phyloP scores from a whole-genome alignment of 2,329 filamentous ascomycete genomes.

The Fusarium gaditjirri region DNA sequence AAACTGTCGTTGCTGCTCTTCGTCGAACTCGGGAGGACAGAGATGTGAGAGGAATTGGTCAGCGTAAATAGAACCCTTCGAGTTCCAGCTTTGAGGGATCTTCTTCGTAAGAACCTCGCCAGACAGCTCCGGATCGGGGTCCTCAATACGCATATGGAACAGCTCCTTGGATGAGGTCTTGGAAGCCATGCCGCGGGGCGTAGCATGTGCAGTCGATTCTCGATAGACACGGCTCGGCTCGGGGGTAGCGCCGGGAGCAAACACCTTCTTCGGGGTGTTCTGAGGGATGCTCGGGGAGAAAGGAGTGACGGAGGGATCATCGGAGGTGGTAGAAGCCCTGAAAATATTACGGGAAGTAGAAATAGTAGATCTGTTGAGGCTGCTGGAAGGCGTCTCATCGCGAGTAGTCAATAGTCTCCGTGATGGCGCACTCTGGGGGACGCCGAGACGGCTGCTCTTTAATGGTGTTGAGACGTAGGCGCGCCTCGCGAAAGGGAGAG shows the following conservation, averaged over 20 bases:
- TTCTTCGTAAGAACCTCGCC: slow-evolving; percentile 65
- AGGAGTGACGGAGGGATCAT: slow-evolving; percentile 46
- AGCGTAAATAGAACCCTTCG: slow-evolving; percentile 66
- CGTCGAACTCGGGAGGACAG: slow-evolving; percentile 67
- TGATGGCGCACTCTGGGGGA: slow-evolving; percentile 52
- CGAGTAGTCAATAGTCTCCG: slow-evolving; percentile 51
- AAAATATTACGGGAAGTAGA: slow-evolving; percentile 56
- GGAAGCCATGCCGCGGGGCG: slow-evolving; percentile 61
- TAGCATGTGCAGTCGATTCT: slow-evolving; percentile 58
- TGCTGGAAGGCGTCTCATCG: slow-evolving; percentile 51
- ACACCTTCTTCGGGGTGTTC: slow-evolving; percentile 60
- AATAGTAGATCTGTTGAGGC: slow-evolving; percentile 51
- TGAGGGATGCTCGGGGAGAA: slow-evolving; percentile 60
- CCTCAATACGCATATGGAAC: slow-evolving; percentile 68
- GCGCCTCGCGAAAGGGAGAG: slow-evolving; percentile 58
- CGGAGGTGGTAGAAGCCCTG: slow-evolving; percentile 51
- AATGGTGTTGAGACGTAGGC: slow-evolving; percentile 53
- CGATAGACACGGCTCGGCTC: slow-evolving; percentile 56
- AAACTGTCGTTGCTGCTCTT: slow-evolving; percentile 69
- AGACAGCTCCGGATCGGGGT: slow-evolving; percentile 65
- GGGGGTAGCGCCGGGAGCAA: slow-evolving; percentile 58
- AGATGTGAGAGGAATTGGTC: slow-evolving; percentile 68
- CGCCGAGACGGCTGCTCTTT: slow-evolving; percentile 50
- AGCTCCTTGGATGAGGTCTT: slow-evolving; percentile 62
- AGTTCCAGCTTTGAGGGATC: slow-evolving; percentile 63